Conservation (phyloP, 2,329 filamentous ascomycete genomes). For the Pseudogymnoascus sp. region DNA sequence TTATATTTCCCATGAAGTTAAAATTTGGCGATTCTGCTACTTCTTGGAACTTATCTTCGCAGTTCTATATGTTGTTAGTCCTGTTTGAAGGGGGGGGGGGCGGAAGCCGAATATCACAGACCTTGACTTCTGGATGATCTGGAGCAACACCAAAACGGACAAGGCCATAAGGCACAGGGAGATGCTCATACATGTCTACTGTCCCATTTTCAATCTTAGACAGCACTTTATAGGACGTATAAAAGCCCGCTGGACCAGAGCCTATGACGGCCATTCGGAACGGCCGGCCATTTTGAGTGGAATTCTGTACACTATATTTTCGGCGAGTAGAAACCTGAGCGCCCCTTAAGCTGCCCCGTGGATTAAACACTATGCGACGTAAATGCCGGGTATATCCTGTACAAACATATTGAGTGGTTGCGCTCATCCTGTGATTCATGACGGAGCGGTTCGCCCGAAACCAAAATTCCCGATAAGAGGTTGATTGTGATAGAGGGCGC, state of each 20-base stretch:
- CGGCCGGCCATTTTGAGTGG: slow-evolving; percentile 33
- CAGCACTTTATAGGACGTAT: slow-evolving; percentile 80
- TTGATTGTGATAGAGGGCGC: slow-evolving; percentile 3
- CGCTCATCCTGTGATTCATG: slow-evolving; percentile 20
- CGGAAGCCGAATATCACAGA: slow-evolving; percentile 28
- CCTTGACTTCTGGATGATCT: slow-evolving; percentile 97
- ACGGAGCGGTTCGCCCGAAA: not conserved
- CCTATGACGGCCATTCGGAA: slow-evolving; percentile 83
- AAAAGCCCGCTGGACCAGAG: slow-evolving; percentile 93
- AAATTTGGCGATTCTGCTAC: slow-evolving; percentile 76
- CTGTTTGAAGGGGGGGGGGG: not conserved
- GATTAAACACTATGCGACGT: not conserved
- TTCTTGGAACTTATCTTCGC: slow-evolving; percentile 85
- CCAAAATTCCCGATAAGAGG: slow-evolving; percentile 4
- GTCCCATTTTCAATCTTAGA: slow-evolving; percentile 60
- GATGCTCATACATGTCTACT: slow-evolving; percentile 92
- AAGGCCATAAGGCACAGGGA: slow-evolving; percentile 87
- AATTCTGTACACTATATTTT: slow-evolving; percentile 20
- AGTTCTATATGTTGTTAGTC: slow-evolving; percentile 54
- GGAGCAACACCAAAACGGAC: slow-evolving; percentile 95
- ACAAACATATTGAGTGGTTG: slow-evolving; percentile 22
- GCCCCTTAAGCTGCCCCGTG: not conserved
- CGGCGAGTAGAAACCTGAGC: slow-evolving; percentile 10
- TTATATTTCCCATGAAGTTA: slow-evolving; percentile 83
- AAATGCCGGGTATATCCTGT: slow-evolving; percentile 17